Conservation (phyloP, 805 yeast genomes). For the Deakozyma indianensis region DNA sequence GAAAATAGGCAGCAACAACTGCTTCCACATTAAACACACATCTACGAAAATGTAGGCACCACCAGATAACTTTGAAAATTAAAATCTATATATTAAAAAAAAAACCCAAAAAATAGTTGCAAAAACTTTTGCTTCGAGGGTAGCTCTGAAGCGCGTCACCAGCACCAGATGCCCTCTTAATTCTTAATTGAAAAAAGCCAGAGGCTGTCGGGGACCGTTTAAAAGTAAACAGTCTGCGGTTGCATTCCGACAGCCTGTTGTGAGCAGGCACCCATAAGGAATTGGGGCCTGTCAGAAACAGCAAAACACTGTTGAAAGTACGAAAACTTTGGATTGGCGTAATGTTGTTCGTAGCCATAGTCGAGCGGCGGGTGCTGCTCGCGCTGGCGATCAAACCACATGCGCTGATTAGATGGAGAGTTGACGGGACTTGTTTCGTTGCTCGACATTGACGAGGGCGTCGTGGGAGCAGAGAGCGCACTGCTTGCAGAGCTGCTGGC, state of each 20-base stretch:
- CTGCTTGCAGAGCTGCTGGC: not conserved
- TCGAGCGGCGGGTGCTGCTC: not conserved
- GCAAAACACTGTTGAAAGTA: conserved; percentile 14
- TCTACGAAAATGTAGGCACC: too few relatives aligned
- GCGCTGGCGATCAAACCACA: not conserved
- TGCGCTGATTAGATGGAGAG: not conserved
- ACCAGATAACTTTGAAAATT: too few relatives aligned
- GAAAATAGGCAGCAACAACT: too few relatives aligned
- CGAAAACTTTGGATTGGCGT: conserved; percentile 6
- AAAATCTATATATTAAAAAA: too few relatives aligned
- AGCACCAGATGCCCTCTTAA: too few relatives aligned
- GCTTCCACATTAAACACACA: too few relatives aligned
- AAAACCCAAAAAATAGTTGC: not conserved
- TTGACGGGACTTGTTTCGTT: not conserved
- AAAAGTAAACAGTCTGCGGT: conserved; percentile 9
- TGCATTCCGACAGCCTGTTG: conserved; percentile 9
- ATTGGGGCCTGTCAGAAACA: conserved; percentile 3
- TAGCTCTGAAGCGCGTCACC: not conserved
- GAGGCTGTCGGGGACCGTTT: too few relatives aligned
- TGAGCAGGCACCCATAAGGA: conserved; percentile 10
- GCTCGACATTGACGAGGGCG: not conserved
- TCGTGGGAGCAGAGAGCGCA: not conserved
- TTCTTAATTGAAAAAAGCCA: too few relatives aligned
- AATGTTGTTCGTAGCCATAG: not conserved
- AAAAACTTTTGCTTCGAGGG: not conserved